Conservation (phyloP, 2,329 filamentous ascomycete genomes). For the Cercospora sojina region DNA sequence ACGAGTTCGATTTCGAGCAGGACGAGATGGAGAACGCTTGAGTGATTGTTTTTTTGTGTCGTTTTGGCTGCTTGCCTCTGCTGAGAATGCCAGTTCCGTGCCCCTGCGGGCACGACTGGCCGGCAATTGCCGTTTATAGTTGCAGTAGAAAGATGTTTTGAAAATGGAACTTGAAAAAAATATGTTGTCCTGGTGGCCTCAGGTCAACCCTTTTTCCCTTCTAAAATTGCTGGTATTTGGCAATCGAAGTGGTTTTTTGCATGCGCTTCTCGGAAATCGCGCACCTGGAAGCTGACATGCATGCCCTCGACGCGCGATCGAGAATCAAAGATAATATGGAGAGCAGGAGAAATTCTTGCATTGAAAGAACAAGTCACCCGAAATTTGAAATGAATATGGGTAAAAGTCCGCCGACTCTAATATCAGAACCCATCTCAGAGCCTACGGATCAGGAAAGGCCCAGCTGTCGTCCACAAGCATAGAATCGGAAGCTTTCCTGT, state of each 20-base stretch:
- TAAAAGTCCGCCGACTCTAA: background rate
- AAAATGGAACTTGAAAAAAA: background rate
- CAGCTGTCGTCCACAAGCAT: background rate
- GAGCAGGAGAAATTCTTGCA: background rate
- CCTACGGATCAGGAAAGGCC: background rate
- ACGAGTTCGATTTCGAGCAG: slow-evolving; percentile 1
- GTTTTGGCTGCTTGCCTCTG: background rate
- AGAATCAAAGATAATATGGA: background rate
- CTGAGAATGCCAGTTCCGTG: background rate
- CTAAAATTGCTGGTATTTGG: background rate
- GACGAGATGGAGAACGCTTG: background rate
- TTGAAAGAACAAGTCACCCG: background rate
- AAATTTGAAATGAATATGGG: background rate
- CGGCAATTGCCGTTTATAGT: background rate
- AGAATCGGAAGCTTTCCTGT: background rate
- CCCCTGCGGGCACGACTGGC: background rate
- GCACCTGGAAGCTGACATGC: background rate
- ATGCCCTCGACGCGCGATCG: background rate
- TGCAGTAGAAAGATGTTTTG: background rate
- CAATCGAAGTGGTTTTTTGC: background rate
- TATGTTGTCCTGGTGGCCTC: background rate
- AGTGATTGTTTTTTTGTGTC: background rate
- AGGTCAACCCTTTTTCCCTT: background rate
- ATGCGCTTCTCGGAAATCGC: background rate
- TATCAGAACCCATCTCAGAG: background rate